Base-by-base conservation (phyloP, 148 eudicot species). In the Dianthus caryophyllus region DNA sequence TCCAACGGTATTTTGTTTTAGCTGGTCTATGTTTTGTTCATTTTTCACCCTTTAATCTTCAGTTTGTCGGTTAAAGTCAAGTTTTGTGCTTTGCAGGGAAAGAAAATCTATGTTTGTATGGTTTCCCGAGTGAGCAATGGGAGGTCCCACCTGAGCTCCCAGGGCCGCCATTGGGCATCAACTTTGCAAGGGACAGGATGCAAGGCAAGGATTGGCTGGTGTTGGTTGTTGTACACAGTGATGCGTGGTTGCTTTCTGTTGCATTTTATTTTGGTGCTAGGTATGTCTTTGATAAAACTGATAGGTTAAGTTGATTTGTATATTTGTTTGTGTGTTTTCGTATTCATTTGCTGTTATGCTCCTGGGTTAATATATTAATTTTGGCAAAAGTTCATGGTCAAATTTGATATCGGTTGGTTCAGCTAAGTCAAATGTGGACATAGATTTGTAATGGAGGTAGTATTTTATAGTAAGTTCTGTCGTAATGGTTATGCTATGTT, bases 111-210 rank as follows among this genome's bases (percentile, higher is more conserved):
- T 88, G 97, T 77, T 81, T 91, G 82, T 91, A 91, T 56, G 97
- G 97, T 29, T 80, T 80, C 66, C 97, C 97, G 6, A 84, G 71
- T 76, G 96, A 88, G 85, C 85, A 81, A 15, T 91, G 96, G 97
- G 97, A 91, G 82, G 97, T 88, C 52, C 97, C 96, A 29, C 96
- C 96, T 43, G 97, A 88, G 78, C 86, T 91, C 49, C 97, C 97
- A 2, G 97, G 86, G 75, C 97, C 97, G 67, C 96, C 91, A 59
- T 65, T 91, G 80, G 97, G 97, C 66, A 91, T 91, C 52, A 91
- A 91, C 76, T 88, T 91, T 84, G 96, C 96, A 29, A 80, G 96
- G 75, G 92, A 88, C 71, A 92, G 97, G 57, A 91, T 91, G 97
- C 85, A 81, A 66, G 89, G 84, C 48, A 86, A 83, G 72, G 97